A percentile compares a stretch with the other conserved stretches of the same genome.
These are phyloP conservation scores for Cyclotella atomus DNA, from an alignment of 108 stramenopile species.

Conservation along the genomic window DNA sequence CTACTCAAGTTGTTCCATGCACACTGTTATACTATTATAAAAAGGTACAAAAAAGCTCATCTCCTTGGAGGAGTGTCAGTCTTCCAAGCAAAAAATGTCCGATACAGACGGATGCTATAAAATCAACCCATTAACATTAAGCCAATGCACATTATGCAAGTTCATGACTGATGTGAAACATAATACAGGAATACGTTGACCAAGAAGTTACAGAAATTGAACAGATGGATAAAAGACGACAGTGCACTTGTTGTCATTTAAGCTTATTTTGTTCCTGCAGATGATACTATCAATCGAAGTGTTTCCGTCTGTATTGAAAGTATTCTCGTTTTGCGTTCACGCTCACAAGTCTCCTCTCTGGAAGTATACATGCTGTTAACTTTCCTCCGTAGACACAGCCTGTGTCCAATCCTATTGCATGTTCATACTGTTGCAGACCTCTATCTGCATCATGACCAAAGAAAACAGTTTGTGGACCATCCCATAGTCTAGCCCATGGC, in stretches of 20 bases:
- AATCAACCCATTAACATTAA: slow-evolving; percentile 6
- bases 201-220: no score
- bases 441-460: slow-evolving; percentile 97
- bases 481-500: slow-evolving; percentile 93
- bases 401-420: slow-evolving; percentile 93
- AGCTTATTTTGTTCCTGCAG: no score
- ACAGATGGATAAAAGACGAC: no score
- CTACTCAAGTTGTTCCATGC: not conserved
- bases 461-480: slow-evolving; percentile 91
- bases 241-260: no score
- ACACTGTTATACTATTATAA: not conserved
- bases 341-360: slow-evolving; percentile 84
- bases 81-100: not conserved
- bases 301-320: slow-evolving; percentile 88
- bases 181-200: no score
- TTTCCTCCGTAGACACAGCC: slow-evolving; percentile 96
- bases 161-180: no score
- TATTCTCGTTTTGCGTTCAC: slow-evolving; percentile 83
- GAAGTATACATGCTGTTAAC: slow-evolving; percentile 93
- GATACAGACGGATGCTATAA: slow-evolving; percentile 6
- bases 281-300: slow-evolving; percentile 89
- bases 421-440: slow-evolving; percentile 90
- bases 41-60: not conserved
- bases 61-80: not conserved
- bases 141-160: not conserved